These are phyloP conservation scores for Ambrosiella beaveri DNA, from an alignment of 2,329 filamentous ascomycete genomes.

Conservation along the genomic window DNA sequence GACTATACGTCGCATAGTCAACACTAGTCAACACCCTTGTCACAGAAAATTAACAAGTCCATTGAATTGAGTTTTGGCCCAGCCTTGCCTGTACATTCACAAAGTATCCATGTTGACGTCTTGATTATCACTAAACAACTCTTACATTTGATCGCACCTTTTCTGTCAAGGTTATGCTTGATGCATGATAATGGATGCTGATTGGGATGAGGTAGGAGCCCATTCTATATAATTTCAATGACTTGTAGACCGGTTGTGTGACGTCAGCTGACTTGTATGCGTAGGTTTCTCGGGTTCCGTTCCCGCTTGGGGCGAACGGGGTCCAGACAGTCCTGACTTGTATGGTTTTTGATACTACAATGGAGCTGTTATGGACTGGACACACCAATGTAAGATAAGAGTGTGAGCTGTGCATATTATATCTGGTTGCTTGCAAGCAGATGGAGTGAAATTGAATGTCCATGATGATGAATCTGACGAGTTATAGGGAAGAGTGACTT, in stretches of 20 bases:
- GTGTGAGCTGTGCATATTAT: background rate
- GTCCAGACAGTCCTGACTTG: constrained; percentile 57
- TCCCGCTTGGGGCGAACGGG: constrained; percentile 57
- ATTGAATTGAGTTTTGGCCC: background rate
- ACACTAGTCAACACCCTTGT: no score
- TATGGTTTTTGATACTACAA: constrained; percentile 71
- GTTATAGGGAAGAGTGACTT: constrained; percentile 66
- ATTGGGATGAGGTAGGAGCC: constrained; percentile 47
- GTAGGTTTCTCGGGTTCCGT: constrained; percentile 63
- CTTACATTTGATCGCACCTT: background rate
- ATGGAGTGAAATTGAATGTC: background rate
- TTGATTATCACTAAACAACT: background rate
- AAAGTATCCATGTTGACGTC: background rate
- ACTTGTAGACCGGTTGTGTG: background rate
- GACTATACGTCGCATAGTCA: no score
- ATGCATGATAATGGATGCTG: constrained; percentile 41
- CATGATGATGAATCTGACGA: background rate
- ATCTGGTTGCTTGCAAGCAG: no score
- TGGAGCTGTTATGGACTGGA: constrained; percentile 86
- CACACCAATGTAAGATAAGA: constrained; percentile 28
- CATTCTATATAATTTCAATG: background rate
- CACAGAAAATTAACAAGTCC: background rate
- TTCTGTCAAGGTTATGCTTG: background rate
- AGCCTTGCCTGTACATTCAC: background rate
- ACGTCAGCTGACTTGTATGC: background rate